Evolutionary conservation across 2,329 filamentous ascomycete genomes (phyloP).

Genomic region (Neoascochyta sp.): DNA sequence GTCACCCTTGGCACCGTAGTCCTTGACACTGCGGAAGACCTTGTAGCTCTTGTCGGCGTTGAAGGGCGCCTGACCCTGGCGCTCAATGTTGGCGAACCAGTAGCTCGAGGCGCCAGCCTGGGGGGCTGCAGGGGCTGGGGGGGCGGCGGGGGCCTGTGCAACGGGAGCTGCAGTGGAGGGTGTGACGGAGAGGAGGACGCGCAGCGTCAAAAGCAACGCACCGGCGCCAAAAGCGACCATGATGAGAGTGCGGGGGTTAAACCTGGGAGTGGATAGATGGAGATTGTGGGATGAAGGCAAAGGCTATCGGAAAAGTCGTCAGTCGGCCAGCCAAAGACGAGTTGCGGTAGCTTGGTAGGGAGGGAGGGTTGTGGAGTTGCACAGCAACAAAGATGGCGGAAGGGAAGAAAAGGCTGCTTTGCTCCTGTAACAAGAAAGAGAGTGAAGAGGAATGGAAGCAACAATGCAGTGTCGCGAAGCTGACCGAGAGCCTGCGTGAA

Average conservation of each 20-base stretch:
- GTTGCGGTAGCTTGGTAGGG: slow-evolving; percentile 8
- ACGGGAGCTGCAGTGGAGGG: slow-evolving; percentile 30
- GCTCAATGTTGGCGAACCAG: slow-evolving; percentile 69
- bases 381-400: slow-evolving; percentile 16
- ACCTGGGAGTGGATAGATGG: slow-evolving; percentile 11
- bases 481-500: slow-evolving; percentile 34
- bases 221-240: slow-evolving; percentile 39
- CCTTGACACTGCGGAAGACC: slow-evolving; percentile 51
- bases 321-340: slow-evolving; percentile 30
- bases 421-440: too few relatives aligned
- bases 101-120: slow-evolving; percentile 46
- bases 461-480: slow-evolving; percentile 27
- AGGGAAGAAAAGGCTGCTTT: slow-evolving; percentile 12
- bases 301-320: slow-evolving; percentile 22
- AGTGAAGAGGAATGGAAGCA: slow-evolving; percentile 27
- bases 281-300: slow-evolving; percentile 14
- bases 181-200: slow-evolving; percentile 32
- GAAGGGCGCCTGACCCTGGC: slow-evolving; percentile 67
- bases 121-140: slow-evolving; percentile 14
- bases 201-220: slow-evolving; percentile 38
- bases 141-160: slow-evolving; percentile 13
- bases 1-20: slow-evolving; percentile 50
- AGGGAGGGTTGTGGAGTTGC: slow-evolving; percentile 14
- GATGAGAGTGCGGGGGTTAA: slow-evolving; percentile 23
- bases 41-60: slow-evolving; percentile 58